phyloP scores from a whole-genome alignment of 2,329 filamentous ascomycete genomes.

The Venturia carpophila region DNA sequence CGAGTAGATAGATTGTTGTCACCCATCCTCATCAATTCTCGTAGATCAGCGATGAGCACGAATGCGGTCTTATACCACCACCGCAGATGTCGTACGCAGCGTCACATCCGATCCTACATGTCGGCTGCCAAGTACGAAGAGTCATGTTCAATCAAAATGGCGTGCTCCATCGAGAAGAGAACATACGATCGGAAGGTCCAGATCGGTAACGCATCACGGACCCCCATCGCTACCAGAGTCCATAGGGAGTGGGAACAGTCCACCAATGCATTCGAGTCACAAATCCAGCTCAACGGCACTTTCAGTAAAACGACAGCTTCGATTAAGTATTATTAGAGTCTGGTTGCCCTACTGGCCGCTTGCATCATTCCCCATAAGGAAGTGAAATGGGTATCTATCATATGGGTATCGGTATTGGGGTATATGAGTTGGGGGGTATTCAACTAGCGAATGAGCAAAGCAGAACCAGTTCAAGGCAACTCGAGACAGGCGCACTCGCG shows the following conservation, averaged over 20 bases:
- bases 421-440: conserved; percentile 14
- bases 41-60: not conserved
- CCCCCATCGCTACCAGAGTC: not conserved
- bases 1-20: not conserved
- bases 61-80: not conserved
- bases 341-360: conserved; percentile 34
- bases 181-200: not conserved
- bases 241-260: not conserved
- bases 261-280: not conserved
- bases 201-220: not conserved
- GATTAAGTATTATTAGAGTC: conserved; percentile 35
- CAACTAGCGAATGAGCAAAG: conserved; percentile 5
- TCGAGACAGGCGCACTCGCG: not conserved
- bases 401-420: conserved; percentile 14
- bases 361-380: conserved; percentile 26
- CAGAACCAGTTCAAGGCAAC: conserved; percentile 1
- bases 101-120: no score
- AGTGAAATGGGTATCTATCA: conserved; percentile 15
- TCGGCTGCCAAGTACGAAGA: no score
- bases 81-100: no score
- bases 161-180: not conserved
- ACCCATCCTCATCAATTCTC: not conserved
- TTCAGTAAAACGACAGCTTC: conserved; percentile 24
- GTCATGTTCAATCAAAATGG: not conserved
- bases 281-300: not conserved